These are phyloP conservation scores for Stagonosporopsis cucurbitacearum DNA, from an alignment of 2,329 filamentous ascomycete species.

Conservation along the genomic window DNA sequence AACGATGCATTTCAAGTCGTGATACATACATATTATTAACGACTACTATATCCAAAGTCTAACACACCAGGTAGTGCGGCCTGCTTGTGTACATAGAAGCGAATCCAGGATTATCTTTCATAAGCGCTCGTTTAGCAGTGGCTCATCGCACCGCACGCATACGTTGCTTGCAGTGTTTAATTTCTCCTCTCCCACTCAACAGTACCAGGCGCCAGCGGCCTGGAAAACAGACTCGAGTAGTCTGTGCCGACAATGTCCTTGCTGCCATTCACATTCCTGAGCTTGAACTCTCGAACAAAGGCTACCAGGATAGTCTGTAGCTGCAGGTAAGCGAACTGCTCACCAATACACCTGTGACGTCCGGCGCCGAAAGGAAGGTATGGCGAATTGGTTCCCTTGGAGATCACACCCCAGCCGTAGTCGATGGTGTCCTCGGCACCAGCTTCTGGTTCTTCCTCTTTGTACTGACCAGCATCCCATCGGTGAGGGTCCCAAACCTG, in stretches of 20 bases:
- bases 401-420: conserved; percentile 92
- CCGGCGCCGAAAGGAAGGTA: conserved; percentile 96
- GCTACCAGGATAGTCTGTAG: conserved; percentile 83
- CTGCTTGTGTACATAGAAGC: conserved; percentile 16
- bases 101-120: conserved; percentile 25
- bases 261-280: conserved; percentile 76
- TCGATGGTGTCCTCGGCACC: conserved; percentile 77
- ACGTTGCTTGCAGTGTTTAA: conserved; percentile 37
- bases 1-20: not conserved
- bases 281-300: conserved; percentile 79
- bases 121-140: conserved; percentile 23
- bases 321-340: conserved; percentile 95
- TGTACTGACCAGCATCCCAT: conserved; percentile 71
- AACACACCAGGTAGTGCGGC: conserved; percentile 10
- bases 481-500: conserved; percentile 87
- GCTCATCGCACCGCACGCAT: conserved; percentile 1
- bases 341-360: conserved; percentile 91
- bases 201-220: conserved; percentile 56
- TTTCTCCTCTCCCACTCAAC: conserved; percentile 77
- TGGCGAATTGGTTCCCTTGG: conserved; percentile 86
- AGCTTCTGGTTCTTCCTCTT: conserved; percentile 48
- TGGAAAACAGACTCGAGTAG: conserved; percentile 61
- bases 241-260: conserved; percentile 72
- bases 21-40: conserved; percentile 11
- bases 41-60: conserved; percentile 18